Conservation (phyloP, 164 flowering plant species). For the Aristolochia fimbriata region DNA sequence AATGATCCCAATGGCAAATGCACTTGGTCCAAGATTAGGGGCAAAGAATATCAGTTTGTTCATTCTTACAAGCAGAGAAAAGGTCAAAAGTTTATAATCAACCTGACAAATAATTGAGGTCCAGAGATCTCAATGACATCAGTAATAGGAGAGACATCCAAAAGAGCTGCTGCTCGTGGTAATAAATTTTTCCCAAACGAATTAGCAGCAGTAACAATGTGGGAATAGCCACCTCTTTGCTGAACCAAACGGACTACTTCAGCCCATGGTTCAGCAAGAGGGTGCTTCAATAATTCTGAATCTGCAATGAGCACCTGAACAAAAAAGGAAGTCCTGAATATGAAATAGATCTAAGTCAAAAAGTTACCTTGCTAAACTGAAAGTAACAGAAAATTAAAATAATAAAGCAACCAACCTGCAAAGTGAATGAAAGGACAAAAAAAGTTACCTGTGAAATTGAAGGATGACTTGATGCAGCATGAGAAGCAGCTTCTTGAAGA, state of each 20-base stretch:
- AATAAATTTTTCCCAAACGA: conserved; percentile 91
- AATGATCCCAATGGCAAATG: no score
- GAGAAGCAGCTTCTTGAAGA: conserved; percentile 65
- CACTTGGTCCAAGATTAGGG: no score
- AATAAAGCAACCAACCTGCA: background rate
- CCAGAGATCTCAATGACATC: conserved; percentile 65
- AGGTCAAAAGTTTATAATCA: background rate
- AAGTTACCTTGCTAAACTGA: background rate
- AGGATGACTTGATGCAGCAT: conserved; percentile 69
- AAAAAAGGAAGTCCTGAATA: background rate
- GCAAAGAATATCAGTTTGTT: no score
- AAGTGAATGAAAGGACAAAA: background rate
- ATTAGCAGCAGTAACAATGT: conserved; percentile 68
- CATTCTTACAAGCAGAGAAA: no score
- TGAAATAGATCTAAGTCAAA: background rate
- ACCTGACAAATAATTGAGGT: conserved; percentile 73
- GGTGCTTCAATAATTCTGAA: conserved; percentile 53
- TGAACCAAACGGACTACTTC: conserved; percentile 69
- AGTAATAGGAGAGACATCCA: conserved; percentile 90
- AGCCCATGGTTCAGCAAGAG: conserved; percentile 95
- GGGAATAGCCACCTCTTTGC: conserved; percentile 56
- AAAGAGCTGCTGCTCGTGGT: conserved; percentile 90
- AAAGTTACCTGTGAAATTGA: conserved; percentile 59
- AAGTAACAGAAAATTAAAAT: background rate
- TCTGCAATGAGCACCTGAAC: conserved; percentile 86